Conservation (phyloP, 495 filamentous ascomycete genomes). For the Penicillium tannophilum region DNA sequence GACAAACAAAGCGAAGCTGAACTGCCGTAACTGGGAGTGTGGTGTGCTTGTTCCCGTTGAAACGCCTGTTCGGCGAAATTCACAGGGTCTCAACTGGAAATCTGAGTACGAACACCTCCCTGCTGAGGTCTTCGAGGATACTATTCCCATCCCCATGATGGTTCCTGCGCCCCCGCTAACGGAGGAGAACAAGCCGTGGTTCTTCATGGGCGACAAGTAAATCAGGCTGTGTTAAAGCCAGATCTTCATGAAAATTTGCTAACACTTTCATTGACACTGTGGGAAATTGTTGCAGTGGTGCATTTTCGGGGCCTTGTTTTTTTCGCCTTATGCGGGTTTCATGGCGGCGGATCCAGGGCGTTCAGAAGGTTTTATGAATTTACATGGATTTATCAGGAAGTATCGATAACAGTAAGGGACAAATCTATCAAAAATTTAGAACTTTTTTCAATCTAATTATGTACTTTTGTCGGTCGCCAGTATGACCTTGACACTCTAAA, state of each 20-base stretch:
- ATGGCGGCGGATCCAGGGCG: neutral
- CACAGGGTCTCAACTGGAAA: neutral
- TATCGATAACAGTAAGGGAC: no score
- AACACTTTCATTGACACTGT: neutral
- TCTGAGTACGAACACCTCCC: constrained; percentile 1
- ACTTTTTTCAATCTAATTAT: no score
- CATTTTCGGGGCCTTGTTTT: neutral
- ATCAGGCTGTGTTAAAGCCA: neutral
- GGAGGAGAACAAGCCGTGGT: constrained; percentile 57
- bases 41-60: constrained; percentile 70
- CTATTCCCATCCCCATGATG: constrained; percentile 73
- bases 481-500: no score
- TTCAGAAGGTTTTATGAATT: neutral
- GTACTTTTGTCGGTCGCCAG: no score
- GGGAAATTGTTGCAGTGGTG: neutral
- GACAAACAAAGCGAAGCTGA: constrained; percentile 69
- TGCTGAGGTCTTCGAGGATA: constrained; percentile 50
- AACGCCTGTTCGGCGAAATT: neutral
- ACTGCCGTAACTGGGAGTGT: constrained; percentile 94
- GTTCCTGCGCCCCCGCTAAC: constrained; percentile 57
- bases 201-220: constrained; percentile 27
- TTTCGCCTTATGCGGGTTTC: neutral
- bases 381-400: no score
- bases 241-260: neutral
- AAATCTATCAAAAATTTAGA: no score